Conservation (phyloP, 1,284 basidiomycete species). For the Apiotrichum sp. region DNA sequence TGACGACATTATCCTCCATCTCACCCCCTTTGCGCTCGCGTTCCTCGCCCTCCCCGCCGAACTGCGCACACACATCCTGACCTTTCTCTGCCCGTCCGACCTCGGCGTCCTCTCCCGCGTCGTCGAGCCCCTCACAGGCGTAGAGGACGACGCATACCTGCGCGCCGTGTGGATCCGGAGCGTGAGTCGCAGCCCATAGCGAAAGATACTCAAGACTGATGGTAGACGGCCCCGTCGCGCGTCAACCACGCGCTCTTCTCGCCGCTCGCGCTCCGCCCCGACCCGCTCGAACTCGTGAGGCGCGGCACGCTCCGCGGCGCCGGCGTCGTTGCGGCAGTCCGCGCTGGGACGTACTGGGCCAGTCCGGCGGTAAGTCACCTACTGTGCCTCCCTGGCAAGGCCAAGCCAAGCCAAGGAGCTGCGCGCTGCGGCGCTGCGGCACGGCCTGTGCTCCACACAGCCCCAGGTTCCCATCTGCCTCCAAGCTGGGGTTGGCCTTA, state of each 20-base stretch:
- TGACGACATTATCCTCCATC: background rate
- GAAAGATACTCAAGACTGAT: conserved; percentile 6
- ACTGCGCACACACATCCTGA: conserved; percentile 22
- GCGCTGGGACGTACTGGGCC: conserved; percentile 18
- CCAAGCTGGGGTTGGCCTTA: too few species aligned
- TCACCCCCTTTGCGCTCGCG: conserved; percentile 9
- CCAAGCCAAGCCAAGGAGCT: too few species aligned
- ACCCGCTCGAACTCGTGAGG: conserved; percentile 22
- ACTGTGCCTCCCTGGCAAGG: background rate
- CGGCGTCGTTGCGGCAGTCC: conserved; percentile 17
- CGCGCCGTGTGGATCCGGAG: conserved; percentile 17
- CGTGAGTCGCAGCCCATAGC: conserved; percentile 5
- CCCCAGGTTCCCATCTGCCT: too few species aligned
- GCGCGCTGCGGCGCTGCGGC: too few species aligned
- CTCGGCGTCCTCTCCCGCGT: conserved; percentile 20
- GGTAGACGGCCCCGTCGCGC: conserved; percentile 20
- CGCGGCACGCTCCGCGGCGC: conserved; percentile 23
- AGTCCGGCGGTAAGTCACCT: conserved; percentile 14
- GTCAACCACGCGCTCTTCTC: conserved; percentile 21
- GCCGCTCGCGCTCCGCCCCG: conserved; percentile 14
- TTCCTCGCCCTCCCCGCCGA: conserved; percentile 21
- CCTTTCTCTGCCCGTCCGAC: conserved; percentile 24
- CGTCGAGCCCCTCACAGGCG: conserved; percentile 16
- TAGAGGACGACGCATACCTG: conserved; percentile 22
- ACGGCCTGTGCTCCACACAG: too few species aligned